A percentile compares a stretch with the other conserved stretches of the same genome.
These are phyloP conservation scores for Hygrophila difformis DNA, from an alignment of 257 asterid genomes.

Conservation along the genomic window DNA sequence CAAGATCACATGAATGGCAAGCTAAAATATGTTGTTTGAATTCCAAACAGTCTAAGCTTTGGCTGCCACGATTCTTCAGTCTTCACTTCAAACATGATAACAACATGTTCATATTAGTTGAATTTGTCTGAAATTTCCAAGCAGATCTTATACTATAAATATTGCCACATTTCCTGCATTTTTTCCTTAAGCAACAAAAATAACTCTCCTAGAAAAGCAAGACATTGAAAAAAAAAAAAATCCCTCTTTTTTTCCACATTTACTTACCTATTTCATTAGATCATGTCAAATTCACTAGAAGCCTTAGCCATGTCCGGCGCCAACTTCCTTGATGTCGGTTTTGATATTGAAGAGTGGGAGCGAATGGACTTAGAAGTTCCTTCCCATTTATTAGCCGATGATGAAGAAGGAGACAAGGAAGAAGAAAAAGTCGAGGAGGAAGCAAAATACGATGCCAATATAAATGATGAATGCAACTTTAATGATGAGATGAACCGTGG, in stretches of 20 bases:
- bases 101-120: not conserved
- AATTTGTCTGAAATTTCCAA: conserved; percentile 16
- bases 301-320: conserved; percentile 49
- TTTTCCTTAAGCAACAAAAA: not conserved
- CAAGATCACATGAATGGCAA: conserved; percentile 21
- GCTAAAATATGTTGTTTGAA: not conserved
- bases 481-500: not conserved
- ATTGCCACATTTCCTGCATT: not conserved
- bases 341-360: conserved; percentile 24
- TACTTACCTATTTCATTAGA: not conserved
- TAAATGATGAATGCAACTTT: not conserved
- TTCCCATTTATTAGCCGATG: conserved; percentile 25
- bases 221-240: not conserved
- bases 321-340: conserved; percentile 17
- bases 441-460: too few relatives aligned
- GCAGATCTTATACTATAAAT: not conserved
- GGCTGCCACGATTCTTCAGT: too few relatives aligned
- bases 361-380: conserved; percentile 19
- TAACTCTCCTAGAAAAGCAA: not conserved
- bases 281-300: conserved; percentile 34
- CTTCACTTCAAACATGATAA: conserved; percentile 13
- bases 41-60: too few relatives aligned
- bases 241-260: not conserved
- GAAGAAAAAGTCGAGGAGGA: too few relatives aligned
- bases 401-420: too few relatives aligned